A percentile compares a stretch with the other conserved stretches of the same genome.
Conservation (phyloP, 1,284 basidiomycete species). For the Malassezia pachydermatis region DNA sequence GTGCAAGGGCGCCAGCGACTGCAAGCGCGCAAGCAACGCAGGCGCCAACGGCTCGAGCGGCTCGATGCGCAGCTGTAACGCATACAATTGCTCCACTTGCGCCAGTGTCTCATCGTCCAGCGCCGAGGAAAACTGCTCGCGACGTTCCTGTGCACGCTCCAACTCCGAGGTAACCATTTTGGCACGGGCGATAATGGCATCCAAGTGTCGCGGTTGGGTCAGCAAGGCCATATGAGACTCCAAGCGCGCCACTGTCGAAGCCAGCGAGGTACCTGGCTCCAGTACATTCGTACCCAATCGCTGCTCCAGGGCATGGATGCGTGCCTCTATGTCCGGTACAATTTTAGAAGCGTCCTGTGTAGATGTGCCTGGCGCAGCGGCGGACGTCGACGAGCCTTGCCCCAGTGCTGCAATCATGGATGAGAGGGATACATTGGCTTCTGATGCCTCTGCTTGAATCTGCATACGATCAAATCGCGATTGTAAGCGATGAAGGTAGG, state of each 20-base stretch:
- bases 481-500: too few species aligned
- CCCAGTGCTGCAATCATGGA: constrained; percentile 1
- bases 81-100: constrained; percentile 51
- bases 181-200: constrained; percentile 85
- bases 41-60: constrained; percentile 81
- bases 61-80: constrained; percentile 68
- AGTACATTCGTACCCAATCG: constrained; percentile 24
- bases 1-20: constrained; percentile 72
- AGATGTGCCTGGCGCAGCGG: not conserved
- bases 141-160: constrained; percentile 63
- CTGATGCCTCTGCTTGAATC: not conserved
- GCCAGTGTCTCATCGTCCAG: constrained; percentile 42
- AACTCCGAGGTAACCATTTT: constrained; percentile 86
- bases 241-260: constrained; percentile 69
- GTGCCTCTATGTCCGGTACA: too few species aligned
- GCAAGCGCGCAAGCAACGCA: constrained; percentile 74
- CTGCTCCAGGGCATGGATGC: constrained; percentile 24
- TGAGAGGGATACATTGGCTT: constrained; percentile 1
- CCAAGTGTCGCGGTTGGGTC: constrained; percentile 88
- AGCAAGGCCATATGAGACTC: constrained; percentile 76
- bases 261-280: constrained; percentile 56
- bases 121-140: constrained; percentile 45
- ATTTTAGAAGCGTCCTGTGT: not conserved
- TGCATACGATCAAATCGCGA: not conserved
- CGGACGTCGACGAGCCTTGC: not conserved